Conservation (phyloP, 192 early-diverging fungal species). For the Coemansia sp. region DNA sequence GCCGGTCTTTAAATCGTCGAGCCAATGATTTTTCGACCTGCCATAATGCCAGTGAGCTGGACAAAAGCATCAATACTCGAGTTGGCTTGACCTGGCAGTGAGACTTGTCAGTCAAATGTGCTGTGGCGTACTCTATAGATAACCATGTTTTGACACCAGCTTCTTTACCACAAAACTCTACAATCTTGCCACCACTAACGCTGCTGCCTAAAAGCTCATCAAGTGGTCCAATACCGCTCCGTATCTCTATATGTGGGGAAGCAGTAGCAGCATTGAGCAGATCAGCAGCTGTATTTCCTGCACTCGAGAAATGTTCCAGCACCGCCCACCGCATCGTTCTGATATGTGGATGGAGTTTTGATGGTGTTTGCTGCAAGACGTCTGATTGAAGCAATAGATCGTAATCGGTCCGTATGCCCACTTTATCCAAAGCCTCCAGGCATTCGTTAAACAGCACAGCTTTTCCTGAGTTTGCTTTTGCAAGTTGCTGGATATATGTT, state of each 20-base stretch:
- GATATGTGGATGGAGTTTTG: constrained; percentile 27
- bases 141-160: constrained; percentile 20
- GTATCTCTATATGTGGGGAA: background rate
- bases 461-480: background rate
- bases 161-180: constrained; percentile 33
- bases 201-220: constrained; percentile 37
- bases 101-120: constrained; percentile 17
- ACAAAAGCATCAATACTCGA: constrained; percentile 26
- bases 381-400: constrained; percentile 44
- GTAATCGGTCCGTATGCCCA: constrained; percentile 42
- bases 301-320: constrained; percentile 30
- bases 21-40: constrained; percentile 16
- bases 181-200: constrained; percentile 15
- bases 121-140: constrained; percentile 28
- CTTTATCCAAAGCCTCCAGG: constrained; percentile 21
- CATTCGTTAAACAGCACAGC: constrained; percentile 11
- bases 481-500: constrained; percentile 22
- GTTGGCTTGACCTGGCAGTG: constrained; percentile 2
- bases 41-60: constrained; percentile 36
- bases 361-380: constrained; percentile 22
- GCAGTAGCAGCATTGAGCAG: constrained; percentile 2
- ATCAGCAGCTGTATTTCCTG: constrained; percentile 23
- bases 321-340: constrained; percentile 33
- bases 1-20: constrained; percentile 4
- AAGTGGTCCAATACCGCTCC: constrained; percentile 22